phyloP scores from a whole-genome alignment of 1,284 basidiomycete genomes.

The Tetrapyrgos nigripes region DNA sequence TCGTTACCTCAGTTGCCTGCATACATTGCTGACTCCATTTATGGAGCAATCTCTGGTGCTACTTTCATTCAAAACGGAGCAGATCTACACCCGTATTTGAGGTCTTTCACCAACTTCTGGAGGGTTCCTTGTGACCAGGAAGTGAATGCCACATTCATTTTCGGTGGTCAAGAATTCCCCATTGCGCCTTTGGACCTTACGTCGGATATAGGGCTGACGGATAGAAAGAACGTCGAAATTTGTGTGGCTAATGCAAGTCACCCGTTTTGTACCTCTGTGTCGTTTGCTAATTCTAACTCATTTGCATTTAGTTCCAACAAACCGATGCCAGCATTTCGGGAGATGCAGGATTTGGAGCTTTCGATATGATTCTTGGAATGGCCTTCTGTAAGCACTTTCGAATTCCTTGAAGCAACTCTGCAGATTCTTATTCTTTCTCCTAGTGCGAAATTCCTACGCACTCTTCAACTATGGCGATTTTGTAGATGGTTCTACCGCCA shows the following conservation, averaged over 20 bases:
- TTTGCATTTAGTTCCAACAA: slow-evolving; percentile 30
- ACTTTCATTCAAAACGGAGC: background rate
- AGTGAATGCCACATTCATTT: slow-evolving; percentile 8
- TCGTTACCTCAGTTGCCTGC: background rate
- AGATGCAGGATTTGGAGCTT: slow-evolving; percentile 17
- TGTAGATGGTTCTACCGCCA: slow-evolving; percentile 32
- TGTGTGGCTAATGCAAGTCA: background rate
- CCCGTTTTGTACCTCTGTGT: background rate
- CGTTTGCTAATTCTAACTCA: background rate
- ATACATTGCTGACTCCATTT: background rate
- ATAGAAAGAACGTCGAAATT: background rate
- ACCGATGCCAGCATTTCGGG: slow-evolving; percentile 15
- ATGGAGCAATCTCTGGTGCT: slow-evolving; percentile 1
- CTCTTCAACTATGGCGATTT: slow-evolving; percentile 43
- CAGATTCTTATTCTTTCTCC: background rate
- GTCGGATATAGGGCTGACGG: background rate
- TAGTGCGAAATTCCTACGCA: slow-evolving; percentile 42
- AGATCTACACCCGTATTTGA: background rate
- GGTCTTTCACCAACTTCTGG: background rate
- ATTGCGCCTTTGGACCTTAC: slow-evolving; percentile 8
- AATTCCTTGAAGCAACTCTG: background rate
- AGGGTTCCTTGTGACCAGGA: slow-evolving; percentile 10
- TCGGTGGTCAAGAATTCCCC: slow-evolving; percentile 8
- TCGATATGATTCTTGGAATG: slow-evolving; percentile 40
- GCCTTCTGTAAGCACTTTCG: slow-evolving; percentile 34